Base-by-base conservation (phyloP, 1,139 yeast species). In the Scheffersomyces segobiensis region DNA sequence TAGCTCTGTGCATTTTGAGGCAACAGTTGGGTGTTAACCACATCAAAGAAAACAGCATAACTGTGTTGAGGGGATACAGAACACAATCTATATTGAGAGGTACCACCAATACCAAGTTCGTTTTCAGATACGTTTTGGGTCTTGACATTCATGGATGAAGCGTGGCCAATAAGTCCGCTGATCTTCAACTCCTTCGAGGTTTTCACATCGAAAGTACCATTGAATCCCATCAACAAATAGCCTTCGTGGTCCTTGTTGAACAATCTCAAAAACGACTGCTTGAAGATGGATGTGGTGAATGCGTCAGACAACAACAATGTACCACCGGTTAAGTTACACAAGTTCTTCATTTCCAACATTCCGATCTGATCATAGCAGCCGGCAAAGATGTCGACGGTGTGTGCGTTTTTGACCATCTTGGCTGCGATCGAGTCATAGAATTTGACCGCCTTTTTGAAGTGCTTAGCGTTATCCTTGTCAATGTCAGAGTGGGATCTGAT, bases 281-380 rank as follows among this genome's bases (percentile, higher is more conserved):
- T 93, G 82, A 95, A 95, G 67, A 95, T 95, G 4, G 98, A 89
- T 7, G 99, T 95, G 52, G 97, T 93, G 79, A 96, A 96, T 7
- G 98, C 96, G 80, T 95, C 99, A 1, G 97, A 84, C 67, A 95
- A 85, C 57, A 95, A 86, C 70, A 96, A 81, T 47, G 91, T 90
- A 76, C 99, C 99, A 67, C 99, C 99, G 39, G 98, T 95, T 67
- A 86, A 82, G 77, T 92, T 91, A 60, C 97, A 85, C 67, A 96
- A 80, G 60, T 90, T 84, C 76, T 92, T 91, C 98, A 95, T 95
- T 79, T 95, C 99, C 67, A 90, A 88, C 85, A 95, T 88, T 73
- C 99, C 99, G 64, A 93, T 91, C 81, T 95, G 99, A 77, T 95
- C 99, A 72, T 93, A 93, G 77, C 98, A 93, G 60, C 99, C 99